phyloP scores from a whole-genome alignment of 768 basidiomycete genomes.

The Auricularia cornea region DNA sequence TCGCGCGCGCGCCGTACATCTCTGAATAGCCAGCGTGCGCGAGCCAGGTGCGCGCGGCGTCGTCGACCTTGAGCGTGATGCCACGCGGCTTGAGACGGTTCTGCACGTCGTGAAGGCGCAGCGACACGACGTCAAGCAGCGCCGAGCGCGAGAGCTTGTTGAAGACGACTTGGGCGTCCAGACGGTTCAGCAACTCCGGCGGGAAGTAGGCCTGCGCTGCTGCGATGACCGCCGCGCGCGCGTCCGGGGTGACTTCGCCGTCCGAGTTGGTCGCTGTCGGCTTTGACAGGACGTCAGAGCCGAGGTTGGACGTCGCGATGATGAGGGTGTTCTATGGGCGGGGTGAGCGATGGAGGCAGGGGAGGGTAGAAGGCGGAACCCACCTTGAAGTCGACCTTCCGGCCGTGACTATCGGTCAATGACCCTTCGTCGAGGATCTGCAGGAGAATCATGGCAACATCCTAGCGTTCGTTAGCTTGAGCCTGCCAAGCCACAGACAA shows the following conservation, averaged over 20 bases:
- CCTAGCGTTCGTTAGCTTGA: slow-evolving; percentile 28
- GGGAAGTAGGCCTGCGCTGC: slow-evolving; percentile 76
- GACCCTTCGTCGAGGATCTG: slow-evolving; percentile 88
- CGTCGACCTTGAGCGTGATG: slow-evolving; percentile 65
- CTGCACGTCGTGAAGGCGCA: slow-evolving; percentile 70
- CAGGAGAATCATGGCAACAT: slow-evolving; percentile 82
- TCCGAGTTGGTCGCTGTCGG: slow-evolving; percentile 48
- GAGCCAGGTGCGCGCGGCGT: slow-evolving; percentile 56
- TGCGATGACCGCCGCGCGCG: slow-evolving; percentile 60
- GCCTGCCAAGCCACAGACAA: too few relatives aligned
- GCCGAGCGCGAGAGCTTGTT: slow-evolving; percentile 74
- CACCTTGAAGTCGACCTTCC: slow-evolving; percentile 86
- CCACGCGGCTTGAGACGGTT: slow-evolving; percentile 52
- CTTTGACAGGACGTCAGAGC: slow-evolving; percentile 69
- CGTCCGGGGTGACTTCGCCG: slow-evolving; percentile 56
- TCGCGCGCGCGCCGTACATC: slow-evolving; percentile 79
- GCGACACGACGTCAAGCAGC: slow-evolving; percentile 68
- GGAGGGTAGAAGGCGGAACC: slow-evolving; percentile 1
- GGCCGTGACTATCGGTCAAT: slow-evolving; percentile 85
- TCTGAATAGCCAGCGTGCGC: slow-evolving; percentile 74
- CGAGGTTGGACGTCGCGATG: slow-evolving; percentile 83
- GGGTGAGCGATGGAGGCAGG: neutral
- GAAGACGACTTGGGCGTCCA: slow-evolving; percentile 83
- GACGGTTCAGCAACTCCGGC: slow-evolving; percentile 82
- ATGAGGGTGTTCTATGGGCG: slow-evolving; percentile 72